Conservation (phyloP, 2,329 filamentous ascomycete genomes). For the Fusarium sp. region DNA sequence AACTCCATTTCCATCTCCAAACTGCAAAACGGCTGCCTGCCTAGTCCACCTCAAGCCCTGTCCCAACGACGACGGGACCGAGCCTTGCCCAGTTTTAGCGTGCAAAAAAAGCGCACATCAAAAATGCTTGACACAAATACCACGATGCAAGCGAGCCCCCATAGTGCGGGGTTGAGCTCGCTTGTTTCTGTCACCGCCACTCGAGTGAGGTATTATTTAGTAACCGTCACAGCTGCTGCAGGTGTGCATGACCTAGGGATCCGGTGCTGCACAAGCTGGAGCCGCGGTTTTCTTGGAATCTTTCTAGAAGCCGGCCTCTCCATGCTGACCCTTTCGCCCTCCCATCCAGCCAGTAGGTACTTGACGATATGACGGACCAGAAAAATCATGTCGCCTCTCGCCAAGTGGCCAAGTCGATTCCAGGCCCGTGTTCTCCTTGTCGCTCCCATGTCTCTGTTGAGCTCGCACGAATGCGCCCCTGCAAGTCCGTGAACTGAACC, state of each 20-base stretch:
- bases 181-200: slow-evolving; percentile 27
- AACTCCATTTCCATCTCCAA: slow-evolving; percentile 2
- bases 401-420: slow-evolving; percentile 37
- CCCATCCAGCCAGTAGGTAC: slow-evolving; percentile 12
- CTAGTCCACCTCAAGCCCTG: slow-evolving; percentile 31
- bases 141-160: background rate
- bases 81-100: slow-evolving; percentile 18
- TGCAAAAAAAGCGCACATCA: slow-evolving; percentile 23
- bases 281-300: slow-evolving; percentile 42
- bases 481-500: slow-evolving; percentile 5
- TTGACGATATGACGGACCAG: no score
- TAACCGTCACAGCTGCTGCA: slow-evolving; percentile 27
- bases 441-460: slow-evolving; percentile 24
- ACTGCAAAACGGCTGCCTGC: slow-evolving; percentile 31
- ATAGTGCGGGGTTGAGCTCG: background rate
- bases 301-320: slow-evolving; percentile 45
- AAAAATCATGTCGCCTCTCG: slow-evolving; percentile 34
- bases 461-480: slow-evolving; percentile 20
- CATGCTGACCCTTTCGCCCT: slow-evolving; percentile 26
- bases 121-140: slow-evolving; percentile 30
- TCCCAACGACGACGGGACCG: slow-evolving; percentile 24
- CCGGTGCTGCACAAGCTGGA: slow-evolving; percentile 26
- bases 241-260: slow-evolving; percentile 29
- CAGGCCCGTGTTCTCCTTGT: slow-evolving; percentile 35
- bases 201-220: slow-evolving; percentile 31